Evolutionary conservation across 441 rosid genomes (phyloP), one percentile per base, ranked within the genome.

Genomic region (Flueggea neowawraea): DNA sequence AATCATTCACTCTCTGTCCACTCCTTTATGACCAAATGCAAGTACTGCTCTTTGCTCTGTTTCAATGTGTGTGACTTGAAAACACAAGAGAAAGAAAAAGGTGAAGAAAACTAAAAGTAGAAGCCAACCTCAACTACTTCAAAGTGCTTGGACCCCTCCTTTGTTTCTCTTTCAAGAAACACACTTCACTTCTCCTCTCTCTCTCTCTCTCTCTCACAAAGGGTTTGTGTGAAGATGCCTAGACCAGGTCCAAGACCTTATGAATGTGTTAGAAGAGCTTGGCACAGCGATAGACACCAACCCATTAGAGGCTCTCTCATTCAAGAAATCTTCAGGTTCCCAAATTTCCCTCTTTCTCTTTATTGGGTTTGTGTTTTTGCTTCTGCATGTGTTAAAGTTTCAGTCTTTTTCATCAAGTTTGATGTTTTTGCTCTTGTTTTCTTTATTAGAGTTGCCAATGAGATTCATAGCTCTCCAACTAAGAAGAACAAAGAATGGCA

Each of bases 191-290:
- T 55, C 14, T 54, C 49, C 63, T 28, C 43, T 54, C 12, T 41
- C 12, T 3, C 58, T 55, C n/a, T n/a, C n/a, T 60, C 44, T 28
- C 49, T 15, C 17, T 36, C 22, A 15, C 32, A 54, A 57, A 61
- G 69, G n/a, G 4, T 41, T 41, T 32, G 31, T 36, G 33, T 50
- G 71, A 80, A 79, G 89, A 94, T 94, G 99, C 97, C 96, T 39
- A 81, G 97, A 65, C 98, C 97, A 8, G 97, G 98, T 8, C 93
- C 97, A 5, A 87, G 97, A 71, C 99, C 99, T 45, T 94, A 91
- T 64, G 99, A 94, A 80, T 94, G 97, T 66, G 92, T 94, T 39
- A 84, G 85, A 67, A 80, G 94, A 85, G 94, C 96, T 65, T 94
- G 99, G 99, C 97, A 94, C 75, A 94, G 97, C 61, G 99, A 94